Evolutionary conservation across 768 basidiomycete species (phyloP).

Genomic region (Phylloporus sp.): DNA sequence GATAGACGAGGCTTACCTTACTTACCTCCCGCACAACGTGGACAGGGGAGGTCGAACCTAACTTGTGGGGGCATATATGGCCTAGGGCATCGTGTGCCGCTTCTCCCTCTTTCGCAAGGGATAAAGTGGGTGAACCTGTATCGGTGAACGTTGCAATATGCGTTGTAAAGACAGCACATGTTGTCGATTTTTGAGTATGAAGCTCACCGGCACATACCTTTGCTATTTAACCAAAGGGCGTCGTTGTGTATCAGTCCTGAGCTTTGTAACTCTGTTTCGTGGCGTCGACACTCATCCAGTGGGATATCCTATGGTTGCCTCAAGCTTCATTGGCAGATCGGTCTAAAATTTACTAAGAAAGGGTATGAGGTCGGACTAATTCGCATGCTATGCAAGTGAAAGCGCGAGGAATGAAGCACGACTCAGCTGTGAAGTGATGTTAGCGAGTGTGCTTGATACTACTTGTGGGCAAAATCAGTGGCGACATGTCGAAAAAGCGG

Average conservation of each 20-base stretch:
- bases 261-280: neutral
- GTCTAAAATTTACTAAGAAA: neutral
- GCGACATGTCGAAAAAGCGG: constrained; percentile 8
- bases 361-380: neutral
- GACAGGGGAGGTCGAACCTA: constrained; percentile 5
- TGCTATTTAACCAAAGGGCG: constrained; percentile 12
- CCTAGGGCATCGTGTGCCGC: neutral
- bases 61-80: rapidly evolving
- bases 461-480: constrained; percentile 19
- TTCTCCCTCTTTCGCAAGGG: neutral
- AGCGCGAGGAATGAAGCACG: constrained; percentile 4
- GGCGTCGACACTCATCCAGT: constrained; percentile 13
- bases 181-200: constrained; percentile 9
- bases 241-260: constrained; percentile 6
- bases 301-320: constrained; percentile 5
- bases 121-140: neutral
- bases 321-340: neutral
- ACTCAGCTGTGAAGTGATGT: constrained; percentile 5
- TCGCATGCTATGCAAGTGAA: constrained; percentile 2
- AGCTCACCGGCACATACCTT: constrained; percentile 11
- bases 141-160: constrained; percentile 7
- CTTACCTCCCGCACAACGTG: neutral
- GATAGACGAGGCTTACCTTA: neutral
- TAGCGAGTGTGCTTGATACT: neutral
- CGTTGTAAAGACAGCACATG: constrained; percentile 14